Base-by-base conservation (phyloP, 495 filamentous ascomycete species). In the Haplographium delicatum region DNA sequence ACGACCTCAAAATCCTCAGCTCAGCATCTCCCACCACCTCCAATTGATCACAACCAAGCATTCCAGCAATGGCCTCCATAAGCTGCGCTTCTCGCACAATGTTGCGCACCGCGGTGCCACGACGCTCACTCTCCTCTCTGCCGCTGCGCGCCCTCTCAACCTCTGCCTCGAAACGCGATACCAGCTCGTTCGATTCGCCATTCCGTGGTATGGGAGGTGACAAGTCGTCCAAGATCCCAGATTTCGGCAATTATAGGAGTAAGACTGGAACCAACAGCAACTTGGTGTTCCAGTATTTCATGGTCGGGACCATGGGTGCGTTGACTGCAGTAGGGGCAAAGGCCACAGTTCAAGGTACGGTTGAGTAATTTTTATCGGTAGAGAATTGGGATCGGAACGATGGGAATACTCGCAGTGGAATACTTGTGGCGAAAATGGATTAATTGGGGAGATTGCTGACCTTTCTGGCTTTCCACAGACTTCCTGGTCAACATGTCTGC, bases 401-500 rank as follows among this genome's bases (percentile, higher is more conserved):
- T 28, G 11, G 44, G 19, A 37, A 8, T 38, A 44, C 20, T 8
- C 28, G 22, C 19, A 20, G 15, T 19, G 31, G 18, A 27, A 37
- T 15, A 40, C 20, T 25, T 20, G 19, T 31, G 50, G 40, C 23
- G 25, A 34, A 15, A 18, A 47, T 33, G 28, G 39, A 39, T 10
- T n/a, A 28, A 52, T 27, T 44, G 44, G 44, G 30, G 46, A 41
- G 15, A 16, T 22, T 9, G 44, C 54, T 58, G 44, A 62, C 49
- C 34, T 26, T 19, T 44, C 15, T n/a, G 34, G 26, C 27, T 20
- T 34, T 25, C 20, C 30, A 31, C 58, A 61, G 93, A 97, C 74
- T 97, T 99, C 83, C 78, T 99, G 34, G 90, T 95, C 74, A 97
- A 95, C 80, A 96, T 99, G 94, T 90, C 94, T 67, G 94, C 94